Base-by-base conservation (phyloP, 192 early-diverging fungal species). In the Entomortierella beljakovae region DNA sequence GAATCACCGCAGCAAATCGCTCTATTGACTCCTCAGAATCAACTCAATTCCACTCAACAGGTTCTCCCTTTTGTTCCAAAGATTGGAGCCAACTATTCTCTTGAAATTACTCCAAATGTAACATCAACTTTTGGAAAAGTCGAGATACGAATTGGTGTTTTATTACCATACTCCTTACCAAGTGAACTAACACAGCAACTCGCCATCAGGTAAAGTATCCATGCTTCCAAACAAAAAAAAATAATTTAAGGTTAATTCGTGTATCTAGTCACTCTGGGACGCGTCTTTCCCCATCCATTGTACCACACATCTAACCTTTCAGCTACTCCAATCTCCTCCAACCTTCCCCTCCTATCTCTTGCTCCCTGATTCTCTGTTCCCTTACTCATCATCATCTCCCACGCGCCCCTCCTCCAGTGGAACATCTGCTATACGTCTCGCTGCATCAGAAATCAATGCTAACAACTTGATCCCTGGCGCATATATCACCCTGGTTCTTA, bases 351-450 rank as follows among this genome's bases (percentile, higher is more conserved):
- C 9, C 28, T 33, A 28, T 37, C 22, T 64, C 34, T 25, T 18
- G 15, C 35, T 56, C 25, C 2, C 25, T 57, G 1, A 22, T 43
- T n/a, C 6, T 68, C n/a, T 37, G n/a, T 34, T 34, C 13, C 6
- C 20, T 34, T 33, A 26, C 34, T 46, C n/a, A 28, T 32, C 35
- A 38, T 29, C 43, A 22, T 33, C 11, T 55, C 31, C 43, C 23
- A 26, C 43, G n/a, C 15, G 18, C 50, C 23, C 26, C 3, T 61
- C n/a, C 3, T 6, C 18, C 40, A 87, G 85, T 53, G 85, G 85
- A 20, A 76, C 81, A 6, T 84, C 85, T 3, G 85, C 85, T 18
- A 87, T 87, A 23, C 79, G 85, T 23, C 61, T 87, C 64, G 85
- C 85, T 5, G 85, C 68, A 7, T 74, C 80, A 59, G 81, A 87